A percentile compares a stretch with the other conserved stretches of the same genome.
Evolutionary conservation across 2,329 filamentous ascomycete genomes (phyloP).

Genomic region (Xylariomycetidae sp.): DNA sequence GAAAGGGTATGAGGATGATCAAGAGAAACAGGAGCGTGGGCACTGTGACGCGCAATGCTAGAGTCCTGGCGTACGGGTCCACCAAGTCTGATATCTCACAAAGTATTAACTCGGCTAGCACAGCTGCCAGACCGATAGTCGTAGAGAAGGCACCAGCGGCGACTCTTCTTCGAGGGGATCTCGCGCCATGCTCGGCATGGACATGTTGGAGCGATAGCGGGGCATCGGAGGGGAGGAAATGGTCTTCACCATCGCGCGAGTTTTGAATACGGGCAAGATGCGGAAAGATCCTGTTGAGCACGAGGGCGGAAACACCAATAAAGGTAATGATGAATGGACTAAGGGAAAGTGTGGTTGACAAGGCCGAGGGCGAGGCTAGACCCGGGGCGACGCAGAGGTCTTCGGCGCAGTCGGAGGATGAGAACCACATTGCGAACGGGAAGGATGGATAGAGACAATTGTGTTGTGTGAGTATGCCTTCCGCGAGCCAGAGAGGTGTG

Average conservation of each 20-base stretch:
- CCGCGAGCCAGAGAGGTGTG: too few relatives aligned
- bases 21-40: constrained; percentile 67
- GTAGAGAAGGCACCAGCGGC: constrained; percentile 67
- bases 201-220: constrained; percentile 53
- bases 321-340: constrained; percentile 71
- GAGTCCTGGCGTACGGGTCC: constrained; percentile 59
- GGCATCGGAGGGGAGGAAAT: constrained; percentile 59
- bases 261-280: constrained; percentile 55
- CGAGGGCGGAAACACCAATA: constrained; percentile 54
- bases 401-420: constrained; percentile 48
- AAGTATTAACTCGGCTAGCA: constrained; percentile 75
- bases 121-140: constrained; percentile 71
- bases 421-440: too few relatives aligned
- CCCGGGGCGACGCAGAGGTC: constrained; percentile 50
- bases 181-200: constrained; percentile 54
- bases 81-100: constrained; percentile 78
- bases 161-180: constrained; percentile 44
- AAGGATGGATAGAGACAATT: too few relatives aligned
- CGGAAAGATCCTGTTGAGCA: constrained; percentile 67
- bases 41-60: constrained; percentile 66
- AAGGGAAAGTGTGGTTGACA: constrained; percentile 53
- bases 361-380: constrained; percentile 35
- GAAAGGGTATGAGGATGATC: constrained; percentile 69
- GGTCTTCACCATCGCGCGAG: constrained; percentile 53
- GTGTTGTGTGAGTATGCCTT: too few relatives aligned